Evolutionary conservation across 2,329 filamentous ascomycete species (phyloP), one percentile per base, ranked within the genome.

Genomic region (Diaporthe sp.): DNA sequence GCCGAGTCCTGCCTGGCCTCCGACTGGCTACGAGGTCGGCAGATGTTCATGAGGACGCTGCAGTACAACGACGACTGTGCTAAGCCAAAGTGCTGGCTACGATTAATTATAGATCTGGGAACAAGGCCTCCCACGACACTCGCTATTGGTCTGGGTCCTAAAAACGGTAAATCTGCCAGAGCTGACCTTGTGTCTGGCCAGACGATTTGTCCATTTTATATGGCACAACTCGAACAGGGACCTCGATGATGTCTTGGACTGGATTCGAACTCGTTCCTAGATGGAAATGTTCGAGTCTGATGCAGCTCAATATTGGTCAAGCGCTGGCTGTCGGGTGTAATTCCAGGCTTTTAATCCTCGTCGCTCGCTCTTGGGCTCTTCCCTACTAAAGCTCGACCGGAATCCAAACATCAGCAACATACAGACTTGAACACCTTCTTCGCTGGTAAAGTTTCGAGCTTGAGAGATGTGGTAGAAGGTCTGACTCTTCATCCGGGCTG

Each of bases 31-130:
- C 28, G n/a, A 47, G 40, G 60, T 9, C 60, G 42, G 28, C 42
- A 45, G 25, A 47, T 50, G 60, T 42, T 66, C 60, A 50, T 33
- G 60, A 47, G 28, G 28, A 33, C 17, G 17, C 60, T 66, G 60
- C 60, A 47, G 60, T 50, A 66, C 28, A 47, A 33, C 60, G 17
- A n/a, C n/a, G 28, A 42, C 40, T 42, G 2, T 17, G 28, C 60
- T 8, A 17, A 42, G 60, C n/a, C 60, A n/a, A n/a, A 64, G 12
- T 64, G 40, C 40, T 19, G 22, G 25, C 40, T n/a, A 12, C 8
- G 17, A 3, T 13, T 47, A 30, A 3, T 13, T 47, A 30, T 5
- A 40, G 28, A 47, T 25, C 25, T 47, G 8, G 25, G 9, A 15
- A 17, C 22, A 22, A 28, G 25, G 9, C 40, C 40, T n/a, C 10